Evolutionary conservation across 108 stramenopile species (phyloP), one percentile per base, ranked within the genome.

Genomic region (Skeletonema grethae): DNA sequence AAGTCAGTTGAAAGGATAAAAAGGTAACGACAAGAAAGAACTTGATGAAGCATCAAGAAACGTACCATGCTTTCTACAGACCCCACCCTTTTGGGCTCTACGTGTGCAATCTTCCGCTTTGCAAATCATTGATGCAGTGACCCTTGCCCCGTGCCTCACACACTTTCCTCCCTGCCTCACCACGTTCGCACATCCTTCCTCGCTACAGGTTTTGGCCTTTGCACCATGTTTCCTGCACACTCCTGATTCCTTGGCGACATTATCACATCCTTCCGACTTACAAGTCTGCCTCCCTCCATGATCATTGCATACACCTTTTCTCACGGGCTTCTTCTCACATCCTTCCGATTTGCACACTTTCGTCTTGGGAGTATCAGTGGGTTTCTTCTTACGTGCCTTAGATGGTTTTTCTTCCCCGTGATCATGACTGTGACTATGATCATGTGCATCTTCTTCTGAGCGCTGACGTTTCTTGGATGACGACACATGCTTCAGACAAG

Each of bases 91-190:
- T 36, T 61, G 35, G 13, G 60, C 60, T 18, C 35, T 35, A 36
- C 35, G 35, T 18, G 25, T 61, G 30, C 60, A 61, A 25, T 61
- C 60, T 32, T 32, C 16, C 34, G 10, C 60, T 31, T 29, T 61
- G 60, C 60, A 61, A 36, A 61, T 32, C 60, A 61, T 61, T 61
- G 35, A 32, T 25, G 22, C 50, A 1, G 50, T 61, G 12, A 62
- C 48, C n/a, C 60, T 36, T 7, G 72, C 72, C 20, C 72, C 72
- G 28, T 72, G 72, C 63, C 55, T 72, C 15, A 63, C 56, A 24
- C 72, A 72, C 63, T 25, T 36, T 29, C 63, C 72, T 31, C 61
- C 72, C 28, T 61, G 41, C 60, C 35, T 61, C 38, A 36, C 31
- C 4, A 61, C 60, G 4, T 32, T 35, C 0, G 1, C 13, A 36